Evolutionary conservation across 2,329 filamentous ascomycete genomes (phyloP), one percentile per base, ranked within the genome.

Genomic region (Drechslerella dactyloides): DNA sequence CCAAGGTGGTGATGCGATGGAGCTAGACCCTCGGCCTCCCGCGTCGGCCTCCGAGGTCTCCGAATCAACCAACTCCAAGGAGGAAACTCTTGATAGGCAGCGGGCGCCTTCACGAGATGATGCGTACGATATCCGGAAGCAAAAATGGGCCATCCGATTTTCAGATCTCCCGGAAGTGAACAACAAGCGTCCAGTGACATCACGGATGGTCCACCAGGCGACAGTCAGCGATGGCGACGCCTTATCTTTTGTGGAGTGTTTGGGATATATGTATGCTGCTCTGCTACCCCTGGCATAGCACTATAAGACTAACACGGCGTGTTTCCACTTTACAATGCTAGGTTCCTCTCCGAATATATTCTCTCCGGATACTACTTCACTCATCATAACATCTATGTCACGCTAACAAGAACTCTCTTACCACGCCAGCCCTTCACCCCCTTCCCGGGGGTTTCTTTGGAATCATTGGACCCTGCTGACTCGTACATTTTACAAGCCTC

Each of bases 151-250:
- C 11, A 75, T 76, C 37, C 65, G 69, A 1, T 74, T 76, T 40
- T 73, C 75, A 21, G 75, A 76, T 64, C 65, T 76, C 13, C 75
- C 75, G n/a, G 75, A 76, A 46, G 66, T 73, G 7, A 74, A 69
- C 23, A 70, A 74, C 50, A 76, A 74, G 42, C 75, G 69, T 21
- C 61, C 69, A 5, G 73, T 73, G 6, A 74, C 73, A 15, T 73
- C 62, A 11, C 52, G 73, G n/a, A 65, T 64, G 59, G 53, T 74
- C 4, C 60, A 69, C 30, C 55, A 69, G 24, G 73, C 73, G 10
- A 55, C 51, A 13, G 52, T 74, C 19, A 57, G 60, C 5, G 73
- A 73, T 7, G 75, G 75, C 13, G 75, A 76, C 65, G 73, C 72
- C 2, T 24, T 76, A 0, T 73, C 70, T 24, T 76, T 76, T 52